Conservation (phyloP, 2,329 filamentous ascomycete species). For the Colletotrichum gloeosporioides region DNA sequence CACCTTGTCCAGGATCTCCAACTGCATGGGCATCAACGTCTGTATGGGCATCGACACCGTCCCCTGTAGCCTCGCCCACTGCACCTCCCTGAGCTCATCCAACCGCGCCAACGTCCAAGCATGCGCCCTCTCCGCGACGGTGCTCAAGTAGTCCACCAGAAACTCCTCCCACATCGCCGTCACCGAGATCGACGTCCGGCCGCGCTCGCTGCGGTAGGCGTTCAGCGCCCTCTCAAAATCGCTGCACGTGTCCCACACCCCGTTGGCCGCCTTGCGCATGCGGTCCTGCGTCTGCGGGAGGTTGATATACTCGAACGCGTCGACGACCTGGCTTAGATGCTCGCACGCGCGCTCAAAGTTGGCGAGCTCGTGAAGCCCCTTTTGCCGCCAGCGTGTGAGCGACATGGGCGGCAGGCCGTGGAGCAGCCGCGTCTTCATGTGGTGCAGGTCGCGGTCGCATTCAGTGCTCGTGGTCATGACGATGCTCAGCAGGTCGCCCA, state of each 20-base stretch:
- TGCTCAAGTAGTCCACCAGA: not conserved
- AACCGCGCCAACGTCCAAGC: not conserved
- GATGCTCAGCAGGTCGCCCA: not conserved
- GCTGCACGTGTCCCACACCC: not conserved
- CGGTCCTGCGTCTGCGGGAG: not conserved
- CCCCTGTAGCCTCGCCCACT: not conserved
- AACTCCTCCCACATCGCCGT: slow-evolving; percentile 12
- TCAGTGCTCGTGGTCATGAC: not conserved
- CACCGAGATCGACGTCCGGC: not conserved
- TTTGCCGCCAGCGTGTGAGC: not conserved
- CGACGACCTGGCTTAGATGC: not conserved
- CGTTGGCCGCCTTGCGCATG: not conserved
- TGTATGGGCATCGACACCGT: not conserved
- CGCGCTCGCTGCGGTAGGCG: not conserved
- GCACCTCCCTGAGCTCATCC: not conserved
- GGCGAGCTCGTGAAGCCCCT: not conserved
- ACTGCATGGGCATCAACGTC: not conserved
- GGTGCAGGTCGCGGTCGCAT: slow-evolving; percentile 3
- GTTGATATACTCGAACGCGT: slow-evolving; percentile 6
- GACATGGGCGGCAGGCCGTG: slow-evolving; percentile 1
- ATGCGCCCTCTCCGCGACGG: not conserved
- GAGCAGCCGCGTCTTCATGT: not conserved
- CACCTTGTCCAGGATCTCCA: not conserved
- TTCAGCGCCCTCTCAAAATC: not conserved
- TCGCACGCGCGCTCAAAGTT: not conserved